A percentile compares a stretch with the other conserved stretches of the same genome.
These are phyloP conservation scores for Debaryomycetaceae sp. DNA, from an alignment of 1,139 yeast genomes.

Conservation along the genomic window DNA sequence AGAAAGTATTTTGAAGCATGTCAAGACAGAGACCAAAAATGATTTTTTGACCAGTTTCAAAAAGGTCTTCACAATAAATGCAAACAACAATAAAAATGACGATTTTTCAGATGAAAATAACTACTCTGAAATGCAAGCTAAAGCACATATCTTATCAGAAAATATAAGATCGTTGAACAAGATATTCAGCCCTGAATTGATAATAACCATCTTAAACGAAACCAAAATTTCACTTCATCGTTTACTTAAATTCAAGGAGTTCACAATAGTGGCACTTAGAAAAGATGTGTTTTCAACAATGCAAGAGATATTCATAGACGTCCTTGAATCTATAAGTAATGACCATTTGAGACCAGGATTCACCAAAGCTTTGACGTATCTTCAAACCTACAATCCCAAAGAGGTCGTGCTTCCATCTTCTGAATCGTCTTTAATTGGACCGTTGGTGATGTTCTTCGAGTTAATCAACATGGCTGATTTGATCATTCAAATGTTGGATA, in stretches of 20 bases:
- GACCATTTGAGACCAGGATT: conserved; percentile 81
- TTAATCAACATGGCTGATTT: conserved; percentile 89
- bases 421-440: conserved; percentile 55
- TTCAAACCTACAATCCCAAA: conserved; percentile 69
- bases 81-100: conserved; percentile 12
- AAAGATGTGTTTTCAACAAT: conserved; percentile 32
- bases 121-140: conserved; percentile 41
- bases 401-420: conserved; percentile 25
- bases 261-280: conserved; percentile 30
- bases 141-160: conserved; percentile 42
- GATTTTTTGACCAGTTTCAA: conserved; percentile 58
- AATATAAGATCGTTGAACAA: conserved; percentile 41
- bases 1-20: conserved; percentile 37
- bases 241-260: conserved; percentile 31
- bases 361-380: conserved; percentile 67
- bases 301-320: conserved; percentile 63
- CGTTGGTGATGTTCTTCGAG: conserved; percentile 83
- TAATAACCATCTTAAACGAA: conserved; percentile 35
- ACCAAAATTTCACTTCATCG: conserved; percentile 36
- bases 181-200: conserved; percentile 40
- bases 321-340: conserved; percentile 62
- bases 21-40: conserved; percentile 39
- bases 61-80: conserved; percentile 52
- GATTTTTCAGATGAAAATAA: conserved; percentile 15
- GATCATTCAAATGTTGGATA: conserved; percentile 88